phyloP scores from a whole-genome alignment of 2,329 filamentous ascomycete genomes.

The Dendryphion nanum region DNA sequence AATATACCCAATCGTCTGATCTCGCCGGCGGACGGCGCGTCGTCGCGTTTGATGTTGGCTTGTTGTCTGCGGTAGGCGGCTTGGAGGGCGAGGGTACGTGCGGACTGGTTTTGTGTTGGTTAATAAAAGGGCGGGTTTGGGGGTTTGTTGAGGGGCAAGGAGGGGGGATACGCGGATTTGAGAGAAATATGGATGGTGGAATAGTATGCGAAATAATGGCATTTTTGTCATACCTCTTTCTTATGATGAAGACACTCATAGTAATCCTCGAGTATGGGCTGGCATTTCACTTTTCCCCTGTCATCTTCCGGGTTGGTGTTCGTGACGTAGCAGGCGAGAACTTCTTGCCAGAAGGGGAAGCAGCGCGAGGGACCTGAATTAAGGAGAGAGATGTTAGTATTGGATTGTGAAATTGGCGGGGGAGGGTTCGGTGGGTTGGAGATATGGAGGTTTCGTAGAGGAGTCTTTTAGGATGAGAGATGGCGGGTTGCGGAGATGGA shows the following conservation, averaged over 20 bases:
- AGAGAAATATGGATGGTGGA: slow-evolving; percentile 8
- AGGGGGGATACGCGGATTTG: slow-evolving; percentile 1
- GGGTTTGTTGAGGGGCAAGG: not conserved
- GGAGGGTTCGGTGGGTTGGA: too few species aligned
- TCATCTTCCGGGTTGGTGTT: slow-evolving; percentile 79
- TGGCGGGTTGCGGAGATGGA: too few species aligned
- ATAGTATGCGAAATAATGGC: not conserved
- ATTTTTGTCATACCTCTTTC: slow-evolving; percentile 79
- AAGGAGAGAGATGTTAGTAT: not conserved
- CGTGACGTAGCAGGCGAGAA: slow-evolving; percentile 96
- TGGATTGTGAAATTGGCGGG: too few species aligned
- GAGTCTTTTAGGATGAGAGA: too few species aligned
- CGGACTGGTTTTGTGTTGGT: slow-evolving; percentile 55
- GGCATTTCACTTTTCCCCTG: slow-evolving; percentile 84
- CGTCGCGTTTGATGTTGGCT: slow-evolving; percentile 72
- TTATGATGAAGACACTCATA: slow-evolving; percentile 98
- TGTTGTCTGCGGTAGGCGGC: slow-evolving; percentile 77
- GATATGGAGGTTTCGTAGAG: too few species aligned
- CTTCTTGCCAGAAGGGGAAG: slow-evolving; percentile 99
- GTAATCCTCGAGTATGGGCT: slow-evolving; percentile 86
- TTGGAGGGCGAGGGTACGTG: slow-evolving; percentile 76
- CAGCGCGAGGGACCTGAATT: slow-evolving; percentile 69
- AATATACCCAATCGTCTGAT: slow-evolving; percentile 85
- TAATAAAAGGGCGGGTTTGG: not conserved
- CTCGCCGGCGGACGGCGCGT: slow-evolving; percentile 77